These are phyloP conservation scores for Salix suchowensis DNA, from an alignment of 345 rosid genomes.

Conservation along the genomic window DNA sequence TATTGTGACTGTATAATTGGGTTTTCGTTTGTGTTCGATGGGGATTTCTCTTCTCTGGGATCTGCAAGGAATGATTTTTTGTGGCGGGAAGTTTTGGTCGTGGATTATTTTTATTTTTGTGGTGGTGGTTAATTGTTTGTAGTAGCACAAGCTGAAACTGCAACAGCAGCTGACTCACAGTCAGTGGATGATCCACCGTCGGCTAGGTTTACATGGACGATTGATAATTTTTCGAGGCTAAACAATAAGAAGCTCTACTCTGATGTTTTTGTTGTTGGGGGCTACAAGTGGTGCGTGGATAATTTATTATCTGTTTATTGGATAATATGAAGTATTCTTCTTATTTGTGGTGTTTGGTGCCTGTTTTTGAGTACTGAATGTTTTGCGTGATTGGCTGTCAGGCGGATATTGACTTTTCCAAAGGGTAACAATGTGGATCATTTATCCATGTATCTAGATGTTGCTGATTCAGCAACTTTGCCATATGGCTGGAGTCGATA, in stretches of 20 bases:
- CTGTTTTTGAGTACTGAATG: background rate
- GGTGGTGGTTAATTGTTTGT: background rate
- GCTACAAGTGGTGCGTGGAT: slow-evolving; percentile 36
- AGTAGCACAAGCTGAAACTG: slow-evolving; percentile 22
- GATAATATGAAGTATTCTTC: background rate
- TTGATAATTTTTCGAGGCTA: slow-evolving; percentile 37
- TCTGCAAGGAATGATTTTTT: background rate
- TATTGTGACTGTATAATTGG: background rate
- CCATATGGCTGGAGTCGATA: slow-evolving; percentile 51
- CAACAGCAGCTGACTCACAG: slow-evolving; percentile 19
- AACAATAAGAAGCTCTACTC: slow-evolving; percentile 40
- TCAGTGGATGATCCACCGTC: slow-evolving; percentile 35
- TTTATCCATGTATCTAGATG: slow-evolving; percentile 39
- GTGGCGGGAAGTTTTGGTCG: too few relatives aligned
- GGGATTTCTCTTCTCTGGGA: background rate
- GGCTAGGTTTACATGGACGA: slow-evolving; percentile 42
- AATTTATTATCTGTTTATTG: background rate
- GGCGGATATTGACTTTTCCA: slow-evolving; percentile 47
- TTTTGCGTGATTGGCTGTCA: slow-evolving; percentile 6
- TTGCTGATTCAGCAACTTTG: slow-evolving; percentile 39
- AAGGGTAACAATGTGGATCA: slow-evolving; percentile 43
- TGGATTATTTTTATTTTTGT: background rate
- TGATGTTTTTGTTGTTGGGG: slow-evolving; percentile 39
- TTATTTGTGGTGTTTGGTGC: background rate
- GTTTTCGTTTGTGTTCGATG: background rate